phyloP scores from a whole-genome alignment of 1,139 yeast genomes.

The Hyphopichia buzzinii region DNA sequence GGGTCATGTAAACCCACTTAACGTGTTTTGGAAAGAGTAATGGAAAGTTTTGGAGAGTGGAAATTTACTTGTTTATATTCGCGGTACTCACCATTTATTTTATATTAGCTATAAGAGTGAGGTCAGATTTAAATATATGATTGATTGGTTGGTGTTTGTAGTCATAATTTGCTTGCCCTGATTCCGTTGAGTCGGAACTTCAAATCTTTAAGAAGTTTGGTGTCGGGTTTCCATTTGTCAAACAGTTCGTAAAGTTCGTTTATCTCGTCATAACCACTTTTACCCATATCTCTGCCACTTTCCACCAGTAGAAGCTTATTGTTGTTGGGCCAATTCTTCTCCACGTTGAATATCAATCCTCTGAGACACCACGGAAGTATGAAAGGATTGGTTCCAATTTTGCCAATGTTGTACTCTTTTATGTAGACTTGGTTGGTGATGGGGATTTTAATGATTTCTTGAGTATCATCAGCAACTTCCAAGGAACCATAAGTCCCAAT shows the following conservation, averaged over 20 bases:
- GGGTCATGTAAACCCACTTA: no score
- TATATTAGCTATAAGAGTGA: no score
- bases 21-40: no score
- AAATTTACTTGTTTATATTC: no score
- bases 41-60: no score
- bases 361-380: conserved; percentile 91
- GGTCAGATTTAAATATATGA: no score
- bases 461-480: conserved; percentile 9
- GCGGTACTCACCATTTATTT: no score
- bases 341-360: conserved; percentile 66
- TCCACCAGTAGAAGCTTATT: conserved; percentile 25
- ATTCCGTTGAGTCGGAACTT: conserved; percentile 82
- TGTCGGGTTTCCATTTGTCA: conserved; percentile 82
- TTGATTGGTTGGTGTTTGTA: no score
- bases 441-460: conserved; percentile 24
- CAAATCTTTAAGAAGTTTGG: conserved; percentile 75
- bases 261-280: conserved; percentile 52
- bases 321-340: conserved; percentile 52
- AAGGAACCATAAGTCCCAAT: conserved; percentile 17
- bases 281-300: conserved; percentile 24
- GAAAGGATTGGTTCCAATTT: conserved; percentile 73
- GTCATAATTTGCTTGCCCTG: conserved; percentile 43
- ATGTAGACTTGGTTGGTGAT: conserved; percentile 50
- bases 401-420: conserved; percentile 60
- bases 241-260: conserved; percentile 64